Base-by-base conservation (phyloP, 192 early-diverging fungal genomes). In the Phycomyces blakesleeanus region DNA sequence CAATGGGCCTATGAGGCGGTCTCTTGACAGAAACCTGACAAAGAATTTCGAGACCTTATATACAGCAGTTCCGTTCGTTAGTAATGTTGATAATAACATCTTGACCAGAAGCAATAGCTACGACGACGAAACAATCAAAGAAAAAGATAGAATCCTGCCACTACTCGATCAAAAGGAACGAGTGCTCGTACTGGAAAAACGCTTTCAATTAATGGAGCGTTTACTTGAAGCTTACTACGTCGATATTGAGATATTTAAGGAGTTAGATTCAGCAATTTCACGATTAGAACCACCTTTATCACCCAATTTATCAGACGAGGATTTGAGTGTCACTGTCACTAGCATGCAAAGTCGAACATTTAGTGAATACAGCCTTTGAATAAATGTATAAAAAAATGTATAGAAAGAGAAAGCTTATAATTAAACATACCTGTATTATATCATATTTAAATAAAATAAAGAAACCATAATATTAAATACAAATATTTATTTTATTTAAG, bases 191-290 rank as follows among this genome's bases (percentile, higher is more conserved):
- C 40, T 64, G 3, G 62, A 64, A 18, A 53, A 55, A 16, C 1
- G 51, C 1, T 34, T 64, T 39, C 62, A 63, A 42, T 25, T 54
- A 25, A 22, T 63, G 51, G 62, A 63, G 55, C 15, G 21, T 5
- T 18, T 63, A 7, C 55, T 63, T 25, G 41, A 47, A 38, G 40
- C 62, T 8, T 63, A 63, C 39, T 63, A 63, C 55, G 39, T 63
- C 18, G 52, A 63, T 27, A 52, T 55, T 26, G 62, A 63, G 27
- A 39, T 63, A 22, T 63, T 55, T 3, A 24, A n/a, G n/a, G 16
- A 55, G 26, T 14, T 55, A 34, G 29, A 34, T 34, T 34, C 29
- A 34, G 29, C 29, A 34, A 2, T 34, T 34, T 34, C 29, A 2
- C 29, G 29, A 7, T 34, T 7, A 34, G 29, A 34, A 7, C 29